phyloP scores from a whole-genome alignment of 1,139 yeast species.

The Geotrichum cucujoidarum region DNA sequence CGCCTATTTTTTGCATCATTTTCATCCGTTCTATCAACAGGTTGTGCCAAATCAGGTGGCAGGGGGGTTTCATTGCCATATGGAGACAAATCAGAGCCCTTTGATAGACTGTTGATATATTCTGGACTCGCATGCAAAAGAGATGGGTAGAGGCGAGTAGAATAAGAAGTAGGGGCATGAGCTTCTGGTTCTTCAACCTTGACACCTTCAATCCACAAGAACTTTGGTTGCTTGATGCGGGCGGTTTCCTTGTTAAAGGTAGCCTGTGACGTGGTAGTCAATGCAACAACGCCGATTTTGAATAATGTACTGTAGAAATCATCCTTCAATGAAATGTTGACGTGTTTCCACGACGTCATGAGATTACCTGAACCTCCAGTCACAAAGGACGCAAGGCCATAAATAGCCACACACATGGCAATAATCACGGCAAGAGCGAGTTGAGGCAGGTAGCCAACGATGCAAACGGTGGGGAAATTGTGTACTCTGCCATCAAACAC shows the following conservation, averaged over 20 bases:
- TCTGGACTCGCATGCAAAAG: conserved; percentile 8
- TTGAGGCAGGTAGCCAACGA: conserved; percentile 59
- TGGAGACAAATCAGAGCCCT: conserved; percentile 12
- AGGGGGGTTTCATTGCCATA: conserved; percentile 13
- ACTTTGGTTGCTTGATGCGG: conserved; percentile 44
- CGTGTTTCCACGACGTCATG: conserved; percentile 32
- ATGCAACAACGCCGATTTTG: conserved; percentile 57
- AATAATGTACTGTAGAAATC: conserved; percentile 62
- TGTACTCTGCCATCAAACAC: conserved; percentile 40
- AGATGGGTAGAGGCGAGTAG: conserved; percentile 6
- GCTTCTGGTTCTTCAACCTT: conserved; percentile 1
- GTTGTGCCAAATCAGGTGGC: conserved; percentile 13
- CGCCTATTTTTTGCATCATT: neutral
- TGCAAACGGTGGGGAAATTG: conserved; percentile 51
- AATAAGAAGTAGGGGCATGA: too few relatives aligned
- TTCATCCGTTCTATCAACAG: neutral
- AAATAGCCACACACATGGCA: conserved; percentile 48
- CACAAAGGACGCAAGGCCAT: conserved; percentile 51
- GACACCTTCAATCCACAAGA: conserved; percentile 56
- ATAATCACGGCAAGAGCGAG: conserved; percentile 49
- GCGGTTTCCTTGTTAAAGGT: conserved; percentile 60
- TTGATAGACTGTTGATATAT: too few relatives aligned
- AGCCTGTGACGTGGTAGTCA: conserved; percentile 61
- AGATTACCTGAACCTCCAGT: conserved; percentile 51
- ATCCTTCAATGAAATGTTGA: conserved; percentile 44